A percentile compares a stretch with the other conserved stretches of the same genome.
Conservation (phyloP, 2,329 filamentous ascomycete genomes). For the Fusarium sp. region DNA sequence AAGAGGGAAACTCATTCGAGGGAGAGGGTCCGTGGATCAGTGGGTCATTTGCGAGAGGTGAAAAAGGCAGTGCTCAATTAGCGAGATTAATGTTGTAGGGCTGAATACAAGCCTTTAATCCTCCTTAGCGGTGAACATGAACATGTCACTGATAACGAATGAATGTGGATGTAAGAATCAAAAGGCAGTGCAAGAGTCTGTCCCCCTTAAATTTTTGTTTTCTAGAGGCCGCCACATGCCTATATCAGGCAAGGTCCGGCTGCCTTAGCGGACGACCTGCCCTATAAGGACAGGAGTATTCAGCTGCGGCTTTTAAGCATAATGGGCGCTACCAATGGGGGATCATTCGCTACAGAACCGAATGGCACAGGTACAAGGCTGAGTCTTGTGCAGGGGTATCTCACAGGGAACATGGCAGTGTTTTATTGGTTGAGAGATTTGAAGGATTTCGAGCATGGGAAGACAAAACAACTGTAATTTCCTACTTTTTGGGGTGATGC, state of each 20-base stretch:
- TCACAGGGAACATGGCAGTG: background rate
- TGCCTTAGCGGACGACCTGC: background rate
- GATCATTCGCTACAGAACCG: background rate
- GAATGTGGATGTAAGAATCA: no score
- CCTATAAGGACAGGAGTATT: background rate
- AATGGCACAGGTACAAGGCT: background rate
- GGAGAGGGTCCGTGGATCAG: background rate
- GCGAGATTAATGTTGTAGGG: slow-evolving; percentile 1
- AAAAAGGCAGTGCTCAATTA: background rate
- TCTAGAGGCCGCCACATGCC: background rate
- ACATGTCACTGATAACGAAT: background rate
- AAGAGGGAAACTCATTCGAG: background rate
- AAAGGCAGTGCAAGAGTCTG: background rate
- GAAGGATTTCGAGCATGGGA: background rate
- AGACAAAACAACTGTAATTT: background rate
- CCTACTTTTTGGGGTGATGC: background rate
- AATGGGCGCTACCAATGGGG: background rate
- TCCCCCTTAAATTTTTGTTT: background rate
- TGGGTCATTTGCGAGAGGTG: background rate
- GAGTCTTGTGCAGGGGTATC: background rate
- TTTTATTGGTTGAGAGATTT: background rate
- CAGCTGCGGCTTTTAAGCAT: background rate
- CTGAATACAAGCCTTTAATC: background rate
- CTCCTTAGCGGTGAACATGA: background rate
- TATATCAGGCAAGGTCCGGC: background rate